These are phyloP conservation scores for Sclerotinia borealis DNA, from an alignment of 2,329 filamentous ascomycete genomes.

Conservation along the genomic window DNA sequence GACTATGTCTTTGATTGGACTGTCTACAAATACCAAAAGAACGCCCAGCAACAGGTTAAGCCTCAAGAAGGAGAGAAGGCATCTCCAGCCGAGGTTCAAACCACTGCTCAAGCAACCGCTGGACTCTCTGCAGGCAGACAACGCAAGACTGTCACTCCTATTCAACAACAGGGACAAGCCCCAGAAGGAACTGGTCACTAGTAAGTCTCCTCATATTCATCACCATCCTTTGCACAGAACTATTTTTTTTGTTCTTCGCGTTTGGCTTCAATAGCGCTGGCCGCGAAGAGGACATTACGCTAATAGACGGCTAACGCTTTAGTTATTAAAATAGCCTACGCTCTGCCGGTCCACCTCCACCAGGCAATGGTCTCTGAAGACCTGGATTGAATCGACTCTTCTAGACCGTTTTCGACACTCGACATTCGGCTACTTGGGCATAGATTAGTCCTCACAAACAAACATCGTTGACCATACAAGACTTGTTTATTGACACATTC, in stretches of 20 bases:
- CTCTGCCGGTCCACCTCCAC: slow-evolving; percentile 62
- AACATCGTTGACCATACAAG: slow-evolving; percentile 22
- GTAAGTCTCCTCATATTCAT: not conserved
- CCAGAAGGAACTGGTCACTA: slow-evolving; percentile 4
- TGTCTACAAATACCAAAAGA: slow-evolving; percentile 99
- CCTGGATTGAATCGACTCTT: not conserved
- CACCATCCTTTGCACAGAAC: slow-evolving; percentile 32
- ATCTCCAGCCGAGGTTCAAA: slow-evolving; percentile 44
- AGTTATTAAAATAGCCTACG: slow-evolving; percentile 71
- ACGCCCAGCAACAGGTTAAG: slow-evolving; percentile 55
- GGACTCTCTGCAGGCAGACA: slow-evolving; percentile 64
- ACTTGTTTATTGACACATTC: slow-evolving; percentile 22
- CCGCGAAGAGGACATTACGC: slow-evolving; percentile 63
- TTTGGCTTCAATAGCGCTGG: slow-evolving; percentile 70
- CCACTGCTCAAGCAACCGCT: slow-evolving; percentile 76
- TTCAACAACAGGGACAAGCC: not conserved
- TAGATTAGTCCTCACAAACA: not conserved
- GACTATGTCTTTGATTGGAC: slow-evolving; percentile 99
- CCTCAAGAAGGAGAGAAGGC: slow-evolving; percentile 44
- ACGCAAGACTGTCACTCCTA: slow-evolving; percentile 55
- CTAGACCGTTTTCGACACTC: not conserved
- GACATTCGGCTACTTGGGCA: not conserved
- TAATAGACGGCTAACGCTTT: slow-evolving; percentile 74
- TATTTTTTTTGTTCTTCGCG: slow-evolving; percentile 64
- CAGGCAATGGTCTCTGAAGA: slow-evolving; percentile 35